These are phyloP conservation scores for Colletotrichum sp. DNA, from an alignment of 2,329 filamentous ascomycete genomes.

Conservation along the genomic window DNA sequence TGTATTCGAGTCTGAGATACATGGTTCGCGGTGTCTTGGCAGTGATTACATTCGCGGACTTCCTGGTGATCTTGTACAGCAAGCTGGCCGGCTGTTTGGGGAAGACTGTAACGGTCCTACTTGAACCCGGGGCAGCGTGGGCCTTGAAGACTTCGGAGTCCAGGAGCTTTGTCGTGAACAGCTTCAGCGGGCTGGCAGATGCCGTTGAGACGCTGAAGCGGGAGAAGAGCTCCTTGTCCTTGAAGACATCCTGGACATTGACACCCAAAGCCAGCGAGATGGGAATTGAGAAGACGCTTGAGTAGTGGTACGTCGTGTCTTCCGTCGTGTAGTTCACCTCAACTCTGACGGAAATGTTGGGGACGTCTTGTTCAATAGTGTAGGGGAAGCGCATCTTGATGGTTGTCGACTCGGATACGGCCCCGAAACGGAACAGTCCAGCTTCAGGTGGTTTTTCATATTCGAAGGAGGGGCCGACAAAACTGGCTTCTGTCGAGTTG, in stretches of 20 bases:
- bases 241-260: conserved; percentile 96
- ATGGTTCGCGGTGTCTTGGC: conserved; percentile 52
- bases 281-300: conserved; percentile 66
- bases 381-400: conserved; percentile 77
- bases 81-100: conserved; percentile 81
- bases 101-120: conserved; percentile 69
- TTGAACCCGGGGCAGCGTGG: conserved; percentile 59
- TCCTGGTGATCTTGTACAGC: conserved; percentile 77
- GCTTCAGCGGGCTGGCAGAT: conserved; percentile 72
- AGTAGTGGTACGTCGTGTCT: conserved; percentile 68
- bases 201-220: conserved; percentile 90
- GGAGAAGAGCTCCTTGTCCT: conserved; percentile 80
- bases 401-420: conserved; percentile 47
- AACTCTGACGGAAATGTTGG: conserved; percentile 74
- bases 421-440: conserved; percentile 56
- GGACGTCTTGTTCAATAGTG: conserved; percentile 78
- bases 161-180: conserved; percentile 74
- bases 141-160: conserved; percentile 74
- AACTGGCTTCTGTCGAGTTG: conserved; percentile 62
- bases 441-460: conserved; percentile 57
- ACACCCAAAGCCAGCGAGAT: conserved; percentile 86
- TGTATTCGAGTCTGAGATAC: conserved; percentile 76
- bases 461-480: conserved; percentile 46
- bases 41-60: conserved; percentile 34
- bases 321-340: conserved; percentile 77